Evolutionary conservation across 2,329 filamentous ascomycete genomes (phyloP), one percentile per base, ranked within the genome.

Genomic region (Fusarium sp.): DNA sequence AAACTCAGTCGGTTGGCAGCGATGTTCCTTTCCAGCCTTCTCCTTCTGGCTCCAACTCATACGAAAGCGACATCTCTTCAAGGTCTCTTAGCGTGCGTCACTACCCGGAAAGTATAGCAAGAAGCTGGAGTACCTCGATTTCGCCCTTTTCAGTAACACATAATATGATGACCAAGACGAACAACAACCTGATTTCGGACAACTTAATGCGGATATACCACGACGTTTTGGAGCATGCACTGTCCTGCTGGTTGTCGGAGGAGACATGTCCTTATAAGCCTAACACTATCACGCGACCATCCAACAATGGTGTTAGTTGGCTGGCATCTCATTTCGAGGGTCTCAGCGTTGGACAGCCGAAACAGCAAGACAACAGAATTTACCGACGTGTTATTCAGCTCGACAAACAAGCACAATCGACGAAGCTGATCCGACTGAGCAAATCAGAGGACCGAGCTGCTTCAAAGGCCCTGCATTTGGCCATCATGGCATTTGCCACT

Each of bases 161-260:
- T 23, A 60, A 61, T 18, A 74, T 74, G 72, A 60, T 64, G 49
- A 64, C 69, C 6, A 73, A 66, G 35, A 74, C 72, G 18, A 74
- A 74, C 55, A 74, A 72, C 58, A 63, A 60, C 27, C 46, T 74
- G n/a, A 74, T 74, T 10, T 71, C 72, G 27, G 72, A 74, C 18
- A 74, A 74, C 21, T 36, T 74, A 7, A 74, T 74, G 72, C 63
- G 72, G 42, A 81, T 86, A 33, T 87, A 86, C 69, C 84, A 86
- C 65, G 83, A 86, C 63, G 84, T 83, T 29, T 77, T 86, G 64
- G 84, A 86, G 64, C 82, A 85, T 66, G 83, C 81, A 14, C 73
- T 86, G 9, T 82, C 83, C 3, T 86, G 84, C 69, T 87, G 84
- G 84, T 67, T 86, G 18, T 84, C 83, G 0, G 84, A 86, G 61